phyloP scores from a whole-genome alignment of 306 rosid genomes.

The Acacia crassicarpa region DNA sequence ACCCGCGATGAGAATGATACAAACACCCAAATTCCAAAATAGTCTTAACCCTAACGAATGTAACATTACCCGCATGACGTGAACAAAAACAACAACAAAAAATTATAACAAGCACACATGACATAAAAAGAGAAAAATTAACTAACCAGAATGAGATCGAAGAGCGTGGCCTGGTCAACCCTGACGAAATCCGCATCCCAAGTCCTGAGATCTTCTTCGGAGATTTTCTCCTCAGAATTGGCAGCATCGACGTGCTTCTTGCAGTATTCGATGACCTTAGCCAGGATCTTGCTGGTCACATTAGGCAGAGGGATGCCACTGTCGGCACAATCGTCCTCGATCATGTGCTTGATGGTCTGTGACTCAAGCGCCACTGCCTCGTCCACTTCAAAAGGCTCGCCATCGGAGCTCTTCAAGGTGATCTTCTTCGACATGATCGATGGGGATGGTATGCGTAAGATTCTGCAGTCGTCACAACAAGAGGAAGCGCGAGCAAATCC shows the following conservation, averaged over 20 bases:
- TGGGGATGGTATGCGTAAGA: not conserved
- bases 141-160: conserved; percentile 56
- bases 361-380: conserved; percentile 57
- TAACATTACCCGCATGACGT: not conserved
- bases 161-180: conserved; percentile 57
- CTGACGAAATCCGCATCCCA: conserved; percentile 56
- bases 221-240: conserved; percentile 31
- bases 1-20: not conserved
- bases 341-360: conserved; percentile 57
- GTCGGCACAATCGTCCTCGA: conserved; percentile 57
- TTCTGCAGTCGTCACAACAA: not conserved
- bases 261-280: conserved; percentile 63
- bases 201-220: conserved; percentile 43
- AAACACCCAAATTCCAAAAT: not conserved
- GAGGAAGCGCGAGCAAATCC: not conserved
- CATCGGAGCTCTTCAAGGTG: conserved; percentile 55
- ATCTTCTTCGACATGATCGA: conserved; percentile 42
- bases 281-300: conserved; percentile 56
- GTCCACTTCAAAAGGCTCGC: conserved; percentile 53
- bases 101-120: not conserved
- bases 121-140: not conserved
- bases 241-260: conserved; percentile 46
- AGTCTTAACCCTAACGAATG: not conserved
- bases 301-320: conserved; percentile 57
- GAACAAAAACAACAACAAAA: not conserved